Base-by-base conservation (phyloP, 176 grass and related monocot genomes). In the Poa pratensis region DNA sequence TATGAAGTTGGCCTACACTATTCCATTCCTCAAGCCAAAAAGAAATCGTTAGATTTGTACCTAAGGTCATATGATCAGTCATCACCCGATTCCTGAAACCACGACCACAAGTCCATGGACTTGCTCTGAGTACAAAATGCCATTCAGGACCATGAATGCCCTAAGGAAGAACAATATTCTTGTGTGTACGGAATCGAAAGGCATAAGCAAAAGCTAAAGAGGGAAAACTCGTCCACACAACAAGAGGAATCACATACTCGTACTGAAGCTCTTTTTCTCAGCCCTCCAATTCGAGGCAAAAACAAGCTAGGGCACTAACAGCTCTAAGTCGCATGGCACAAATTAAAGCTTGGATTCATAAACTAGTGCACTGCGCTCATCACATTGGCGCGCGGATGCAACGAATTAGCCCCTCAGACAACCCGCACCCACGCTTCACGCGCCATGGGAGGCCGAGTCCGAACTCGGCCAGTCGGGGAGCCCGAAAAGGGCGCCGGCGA, bases 251-350 rank as follows among this genome's bases (percentile, higher is more conserved):
- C 28, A 24, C 17, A 15, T 20, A 78, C 48, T 50, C 58, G 10
- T 22, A 51, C 3, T 32, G 16, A 71, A 84, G 87, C 75, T 73
- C 69, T 45, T n/a, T n/a, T n/a, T 45, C n/a, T 43, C 42, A 40
- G 42, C 7, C 27, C 6, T 76, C 81, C 57, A 79, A 63, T 65
- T 66, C 8, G 16, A 35, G 37, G 78, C 64, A 69, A 71, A 7
- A 65, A 2, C 59, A 67, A 79, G 46, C 66, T 73, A 73, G 57
- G 2, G 24, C 34, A 63, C 65, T 57, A 9, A 64, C 6, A 2
- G 5, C 23, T 6, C n/a, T n/a, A 7, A 5, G 68, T 1, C 48
- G 8, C 37, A 50, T 5, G 26, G 2, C 64, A 22, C 57, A 73
- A 49, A 55, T 54, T 78, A 27, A 79, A 74, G 66, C 26, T 66